Evolutionary conservation across 495 filamentous ascomycete species (phyloP).

Genomic region (Pyrenula massariospora): DNA sequence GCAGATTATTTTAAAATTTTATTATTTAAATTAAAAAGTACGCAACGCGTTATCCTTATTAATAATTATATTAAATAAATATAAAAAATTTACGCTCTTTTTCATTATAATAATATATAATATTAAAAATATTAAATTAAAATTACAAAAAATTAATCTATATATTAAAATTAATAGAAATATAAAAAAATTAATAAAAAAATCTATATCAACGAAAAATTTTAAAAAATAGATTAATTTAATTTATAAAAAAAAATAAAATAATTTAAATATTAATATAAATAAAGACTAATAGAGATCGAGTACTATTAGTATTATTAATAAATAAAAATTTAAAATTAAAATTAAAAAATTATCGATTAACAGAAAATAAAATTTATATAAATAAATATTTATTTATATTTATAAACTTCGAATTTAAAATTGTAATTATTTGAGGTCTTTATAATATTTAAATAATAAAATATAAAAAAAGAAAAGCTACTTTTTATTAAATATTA

Average conservation of each 20-base stretch:
- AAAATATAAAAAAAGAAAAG: too few species aligned
- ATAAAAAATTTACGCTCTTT: conserved; percentile 1
- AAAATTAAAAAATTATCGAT: too few species aligned
- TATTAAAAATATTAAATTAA: conserved; percentile 2
- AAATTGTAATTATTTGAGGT: too few species aligned
- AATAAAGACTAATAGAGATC: too few species aligned
- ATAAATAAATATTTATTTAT: too few species aligned
- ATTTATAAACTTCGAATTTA: too few species aligned
- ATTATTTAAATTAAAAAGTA: conserved; percentile 1
- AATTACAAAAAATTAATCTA: conserved; percentile 1
- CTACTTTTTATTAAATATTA: too few species aligned
- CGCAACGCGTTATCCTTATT: conserved; percentile 9
- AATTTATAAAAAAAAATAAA: conserved; percentile 4
- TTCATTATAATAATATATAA: background rate
- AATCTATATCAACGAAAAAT: conserved; percentile 1
- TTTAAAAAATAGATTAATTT: too few species aligned
- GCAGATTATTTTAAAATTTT: conserved; percentile 1
- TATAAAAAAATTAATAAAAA: background rate
- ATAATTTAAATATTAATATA: conserved; percentile 3
- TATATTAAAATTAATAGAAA: conserved; percentile 1
- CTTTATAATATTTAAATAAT: too few species aligned
- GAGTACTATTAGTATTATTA: too few species aligned
- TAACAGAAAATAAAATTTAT: too few species aligned
- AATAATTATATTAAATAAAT: background rate
- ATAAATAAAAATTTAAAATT: too few species aligned